Conservation (phyloP, 352 stramenopile species). For the Phytopythium helicoides region DNA sequence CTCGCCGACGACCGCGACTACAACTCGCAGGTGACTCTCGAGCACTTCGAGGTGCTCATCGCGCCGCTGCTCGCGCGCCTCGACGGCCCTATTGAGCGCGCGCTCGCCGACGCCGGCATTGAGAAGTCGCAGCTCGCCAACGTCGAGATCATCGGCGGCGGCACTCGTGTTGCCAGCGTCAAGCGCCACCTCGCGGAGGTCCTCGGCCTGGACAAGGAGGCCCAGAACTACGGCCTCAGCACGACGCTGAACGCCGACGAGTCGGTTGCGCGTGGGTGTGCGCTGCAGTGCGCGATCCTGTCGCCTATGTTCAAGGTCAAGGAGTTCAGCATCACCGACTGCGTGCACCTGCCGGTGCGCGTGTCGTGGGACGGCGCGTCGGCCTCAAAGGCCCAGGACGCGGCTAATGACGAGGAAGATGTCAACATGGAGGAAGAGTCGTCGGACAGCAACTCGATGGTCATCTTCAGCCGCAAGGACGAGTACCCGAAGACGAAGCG, state of each 20-base stretch:
- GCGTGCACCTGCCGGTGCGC: conserved; percentile 91
- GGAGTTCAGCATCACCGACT: conserved; percentile 87
- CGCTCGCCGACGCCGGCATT: conserved; percentile 88
- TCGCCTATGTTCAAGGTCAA: conserved; percentile 98
- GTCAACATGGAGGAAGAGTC: conserved; percentile 66
- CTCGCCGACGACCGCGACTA: conserved; percentile 98
- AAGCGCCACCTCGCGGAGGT: conserved; percentile 92
- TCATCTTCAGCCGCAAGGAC: conserved; percentile 95
- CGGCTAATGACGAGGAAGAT: conserved; percentile 86
- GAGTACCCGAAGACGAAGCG: conserved; percentile 97
- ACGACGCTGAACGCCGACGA: conserved; percentile 99
- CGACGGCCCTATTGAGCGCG: conserved; percentile 79
- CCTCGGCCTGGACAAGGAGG: conserved; percentile 91
- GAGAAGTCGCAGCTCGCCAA: conserved; percentile 86
- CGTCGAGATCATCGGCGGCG: conserved; percentile 96
- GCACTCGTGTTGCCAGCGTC: conserved; percentile 94
- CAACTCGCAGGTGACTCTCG: conserved; percentile 90
- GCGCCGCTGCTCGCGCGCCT: conserved; percentile 84
- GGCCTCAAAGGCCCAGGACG: conserved; percentile 45
- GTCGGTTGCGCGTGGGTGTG: conserved; percentile 95
- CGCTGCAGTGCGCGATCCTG: conserved; percentile 98
- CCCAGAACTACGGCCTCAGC: conserved; percentile 96
- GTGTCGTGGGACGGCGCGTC: conserved; percentile 91
- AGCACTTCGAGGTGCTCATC: conserved; percentile 96
- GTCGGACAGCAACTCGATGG: conserved; percentile 73